phyloP scores from a whole-genome alignment of 345 rosid species.

The Gossypium mustelinum region DNA sequence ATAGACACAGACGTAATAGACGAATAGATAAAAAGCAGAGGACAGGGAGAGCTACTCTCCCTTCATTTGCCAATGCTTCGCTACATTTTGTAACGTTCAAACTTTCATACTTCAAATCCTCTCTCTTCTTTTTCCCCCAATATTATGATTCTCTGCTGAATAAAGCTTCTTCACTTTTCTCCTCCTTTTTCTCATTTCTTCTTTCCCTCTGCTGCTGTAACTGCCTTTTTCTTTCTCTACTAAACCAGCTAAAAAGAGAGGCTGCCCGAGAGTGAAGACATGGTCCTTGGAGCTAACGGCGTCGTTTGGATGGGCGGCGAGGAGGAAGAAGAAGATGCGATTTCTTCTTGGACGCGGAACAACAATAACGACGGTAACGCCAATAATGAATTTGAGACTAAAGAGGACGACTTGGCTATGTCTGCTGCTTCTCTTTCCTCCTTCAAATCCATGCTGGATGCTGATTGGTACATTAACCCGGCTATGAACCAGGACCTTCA shows the following conservation, averaged over 20 bases:
- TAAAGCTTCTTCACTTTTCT: constrained; percentile 8
- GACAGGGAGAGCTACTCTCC: not conserved
- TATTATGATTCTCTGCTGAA: constrained; percentile 12
- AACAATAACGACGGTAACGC: constrained; percentile 22
- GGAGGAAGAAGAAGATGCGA: constrained; percentile 36
- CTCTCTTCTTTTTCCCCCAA: constrained; percentile 10
- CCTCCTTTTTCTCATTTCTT: not conserved
- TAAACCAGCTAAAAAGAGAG: not conserved
- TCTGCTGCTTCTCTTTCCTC: constrained; percentile 33
- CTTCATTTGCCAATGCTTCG: not conserved
- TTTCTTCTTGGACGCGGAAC: constrained; percentile 55
- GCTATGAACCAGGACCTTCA: constrained; percentile 25
- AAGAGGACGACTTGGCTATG: constrained; percentile 31
- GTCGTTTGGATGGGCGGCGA: constrained; percentile 59
- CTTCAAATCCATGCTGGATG: constrained; percentile 67
- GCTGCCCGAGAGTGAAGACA: constrained; percentile 12
- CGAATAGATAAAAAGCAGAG: not conserved
- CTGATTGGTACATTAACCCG: constrained; percentile 47
- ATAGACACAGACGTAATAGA: too few relatives aligned
- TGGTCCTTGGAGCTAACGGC: constrained; percentile 62
- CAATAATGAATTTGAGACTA: constrained; percentile 15
- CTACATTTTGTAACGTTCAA: constrained; percentile 14
- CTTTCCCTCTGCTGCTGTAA: not conserved
- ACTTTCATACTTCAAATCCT: constrained; percentile 17
- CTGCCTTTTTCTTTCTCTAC: not conserved